Evolutionary conservation across 495 filamentous ascomycete genomes (phyloP).

Genomic region (Aspergillus saccharolyticus): DNA sequence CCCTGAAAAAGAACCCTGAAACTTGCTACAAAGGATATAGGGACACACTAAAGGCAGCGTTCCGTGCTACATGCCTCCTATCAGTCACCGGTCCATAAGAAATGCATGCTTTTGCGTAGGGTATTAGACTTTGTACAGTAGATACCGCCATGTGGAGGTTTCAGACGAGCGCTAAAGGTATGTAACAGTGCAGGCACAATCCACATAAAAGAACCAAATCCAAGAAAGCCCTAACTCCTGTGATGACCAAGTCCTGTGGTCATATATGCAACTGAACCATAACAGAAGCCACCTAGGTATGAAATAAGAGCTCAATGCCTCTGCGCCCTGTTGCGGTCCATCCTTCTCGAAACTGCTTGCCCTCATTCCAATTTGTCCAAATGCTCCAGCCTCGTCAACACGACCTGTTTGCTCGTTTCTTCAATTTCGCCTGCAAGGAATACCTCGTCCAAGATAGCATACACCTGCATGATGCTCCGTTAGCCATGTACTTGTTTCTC

Average conservation of each 20-base stretch:
- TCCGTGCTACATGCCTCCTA: not conserved
- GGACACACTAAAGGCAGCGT: not conserved
- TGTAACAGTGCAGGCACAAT: constrained; percentile 2
- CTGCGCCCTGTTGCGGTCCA: not conserved
- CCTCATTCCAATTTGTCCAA: constrained; percentile 87
- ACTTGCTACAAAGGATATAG: not conserved
- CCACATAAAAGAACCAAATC: constrained; percentile 2
- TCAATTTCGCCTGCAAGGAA: constrained; percentile 96
- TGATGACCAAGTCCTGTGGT: constrained; percentile 17
- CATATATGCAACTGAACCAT: constrained; percentile 16
- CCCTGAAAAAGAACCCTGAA: not conserved
- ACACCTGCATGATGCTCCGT: constrained; percentile 56
- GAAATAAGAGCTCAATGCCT: not conserved
- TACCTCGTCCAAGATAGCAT: constrained; percentile 96
- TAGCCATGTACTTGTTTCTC: not conserved
- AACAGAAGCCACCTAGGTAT: not conserved
- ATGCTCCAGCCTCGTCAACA: constrained; percentile 89
- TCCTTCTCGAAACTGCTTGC: not conserved
- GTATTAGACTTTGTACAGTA: constrained; percentile 3
- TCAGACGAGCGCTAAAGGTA: not conserved
- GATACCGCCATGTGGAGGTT: not conserved
- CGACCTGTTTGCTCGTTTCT: constrained; percentile 97
- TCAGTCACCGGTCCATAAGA: not conserved
- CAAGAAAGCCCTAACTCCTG: constrained; percentile 19
- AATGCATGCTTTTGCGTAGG: not conserved